These are phyloP conservation scores for Candida ulmi DNA, from an alignment of 805 yeast species.

Conservation along the genomic window DNA sequence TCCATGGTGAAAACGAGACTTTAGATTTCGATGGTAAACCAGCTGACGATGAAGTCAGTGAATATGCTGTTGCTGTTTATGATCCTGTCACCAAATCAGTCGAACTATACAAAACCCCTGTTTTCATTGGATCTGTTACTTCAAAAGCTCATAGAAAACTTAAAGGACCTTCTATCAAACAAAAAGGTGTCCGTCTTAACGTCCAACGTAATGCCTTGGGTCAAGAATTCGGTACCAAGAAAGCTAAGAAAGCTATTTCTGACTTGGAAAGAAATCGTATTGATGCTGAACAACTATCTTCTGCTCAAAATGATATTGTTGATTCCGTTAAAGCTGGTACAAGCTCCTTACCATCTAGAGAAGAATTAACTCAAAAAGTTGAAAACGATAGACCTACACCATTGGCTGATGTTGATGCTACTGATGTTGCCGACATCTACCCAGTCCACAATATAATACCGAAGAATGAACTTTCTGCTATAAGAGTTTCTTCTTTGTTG, in stretches of 20 bases:
- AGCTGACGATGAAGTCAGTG: constrained; percentile 29
- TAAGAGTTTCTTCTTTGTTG: constrained; percentile 59
- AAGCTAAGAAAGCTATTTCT: constrained; percentile 84
- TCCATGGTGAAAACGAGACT: constrained; percentile 76
- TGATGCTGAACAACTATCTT: constrained; percentile 76
- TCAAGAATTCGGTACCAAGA: constrained; percentile 95
- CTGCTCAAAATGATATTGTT: constrained; percentile 72
- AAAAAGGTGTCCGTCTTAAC: constrained; percentile 40
- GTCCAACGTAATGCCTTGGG: constrained; percentile 81
- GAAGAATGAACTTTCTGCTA: constrained; percentile 50
- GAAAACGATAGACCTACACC: constrained; percentile 82
- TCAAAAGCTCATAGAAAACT: constrained; percentile 53
- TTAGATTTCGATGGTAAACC: constrained; percentile 66
- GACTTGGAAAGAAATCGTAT: constrained; percentile 79
- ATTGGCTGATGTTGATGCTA: constrained; percentile 67
- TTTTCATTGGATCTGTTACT: constrained; percentile 56
- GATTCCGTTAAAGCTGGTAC: constrained; percentile 73
- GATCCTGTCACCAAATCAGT: constrained; percentile 62
- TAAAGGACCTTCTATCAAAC: constrained; percentile 61
- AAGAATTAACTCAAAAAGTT: constrained; percentile 50
- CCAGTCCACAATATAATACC: constrained; percentile 71
- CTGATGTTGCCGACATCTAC: constrained; percentile 76
- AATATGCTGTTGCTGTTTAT: constrained; percentile 72
- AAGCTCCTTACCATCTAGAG: constrained; percentile 64
- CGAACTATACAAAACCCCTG: constrained; percentile 59